phyloP scores from a whole-genome alignment of 441 rosid genomes.

The Omphalea diandra region DNA sequence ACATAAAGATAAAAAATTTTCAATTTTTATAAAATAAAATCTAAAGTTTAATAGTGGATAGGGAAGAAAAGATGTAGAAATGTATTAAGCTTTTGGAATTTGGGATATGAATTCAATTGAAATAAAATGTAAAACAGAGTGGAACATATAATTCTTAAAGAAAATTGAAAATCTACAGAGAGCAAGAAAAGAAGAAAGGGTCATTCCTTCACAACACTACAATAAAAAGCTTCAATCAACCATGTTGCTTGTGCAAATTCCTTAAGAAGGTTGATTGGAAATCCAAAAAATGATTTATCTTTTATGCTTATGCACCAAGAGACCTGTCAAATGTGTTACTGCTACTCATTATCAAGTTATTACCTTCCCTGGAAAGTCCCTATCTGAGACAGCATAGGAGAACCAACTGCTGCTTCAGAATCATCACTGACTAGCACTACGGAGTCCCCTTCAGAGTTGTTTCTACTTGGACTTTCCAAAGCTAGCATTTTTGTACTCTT shows the following conservation, averaged over 20 bases:
- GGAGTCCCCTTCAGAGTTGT: not conserved
- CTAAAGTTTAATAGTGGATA: no score
- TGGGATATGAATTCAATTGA: no score
- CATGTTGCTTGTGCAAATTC: not conserved
- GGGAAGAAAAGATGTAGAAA: no score
- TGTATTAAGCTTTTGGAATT: no score
- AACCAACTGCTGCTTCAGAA: constrained; percentile 29
- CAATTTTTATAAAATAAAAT: no score
- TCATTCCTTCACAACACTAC: not conserved
- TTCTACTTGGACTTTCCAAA: constrained; percentile 15
- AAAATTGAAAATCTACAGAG: not conserved
- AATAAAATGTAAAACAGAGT: no score
- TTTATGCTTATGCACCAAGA: no score
- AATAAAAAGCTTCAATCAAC: not conserved
- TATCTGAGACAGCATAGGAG: constrained; percentile 33
- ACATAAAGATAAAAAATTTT: no score
- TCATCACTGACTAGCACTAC: constrained; percentile 21
- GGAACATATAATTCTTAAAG: no score
- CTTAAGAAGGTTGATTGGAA: no score
- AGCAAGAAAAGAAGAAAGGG: not conserved
- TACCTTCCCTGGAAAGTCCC: constrained; percentile 38
- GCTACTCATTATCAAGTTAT: not conserved
- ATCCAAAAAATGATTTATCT: no score
- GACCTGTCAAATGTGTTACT: not conserved
- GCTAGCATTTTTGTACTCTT: constrained; percentile 29